These are phyloP conservation scores for Pichia heedii DNA, from an alignment of 805 yeast genomes.

Conservation along the genomic window DNA sequence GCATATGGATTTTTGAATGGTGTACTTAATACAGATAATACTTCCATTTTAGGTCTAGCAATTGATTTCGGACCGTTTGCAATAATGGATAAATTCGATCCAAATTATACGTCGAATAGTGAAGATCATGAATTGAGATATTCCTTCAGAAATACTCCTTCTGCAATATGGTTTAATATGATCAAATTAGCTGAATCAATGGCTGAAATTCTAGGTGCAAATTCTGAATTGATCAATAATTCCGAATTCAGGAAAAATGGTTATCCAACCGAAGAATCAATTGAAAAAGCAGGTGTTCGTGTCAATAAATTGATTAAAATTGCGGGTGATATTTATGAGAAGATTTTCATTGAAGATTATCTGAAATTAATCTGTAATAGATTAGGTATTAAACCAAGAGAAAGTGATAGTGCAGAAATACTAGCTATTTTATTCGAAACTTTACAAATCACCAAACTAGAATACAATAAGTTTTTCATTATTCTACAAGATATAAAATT, in stretches of 20 bases:
- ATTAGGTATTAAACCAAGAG: conserved; percentile 50
- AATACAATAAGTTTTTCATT: conserved; percentile 73
- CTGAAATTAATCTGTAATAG: conserved; percentile 50
- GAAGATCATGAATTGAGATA: conserved; percentile 71
- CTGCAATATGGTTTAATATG: conserved; percentile 89
- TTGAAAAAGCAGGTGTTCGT: conserved; percentile 42
- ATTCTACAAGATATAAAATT: conserved; percentile 43
- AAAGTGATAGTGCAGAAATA: conserved; percentile 35
- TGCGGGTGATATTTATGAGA: conserved; percentile 59
- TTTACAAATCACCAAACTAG: conserved; percentile 54
- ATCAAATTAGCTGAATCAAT: conserved; percentile 76
- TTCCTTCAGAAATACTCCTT: conserved; percentile 76
- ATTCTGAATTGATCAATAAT: conserved; percentile 40
- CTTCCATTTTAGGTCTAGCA: conserved; percentile 79
- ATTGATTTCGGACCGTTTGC: conserved; percentile 95
- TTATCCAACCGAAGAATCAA: conserved; percentile 36
- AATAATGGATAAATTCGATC: conserved; percentile 77
- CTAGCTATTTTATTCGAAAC: conserved; percentile 54
- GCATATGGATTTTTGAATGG: conserved; percentile 91
- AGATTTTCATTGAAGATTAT: conserved; percentile 50
- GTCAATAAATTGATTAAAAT: conserved; percentile 57
- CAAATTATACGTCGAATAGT: conserved; percentile 78
- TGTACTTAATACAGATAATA: conserved; percentile 89
- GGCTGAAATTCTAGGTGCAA: conserved; percentile 74
- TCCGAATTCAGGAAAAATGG: conserved; percentile 33